A percentile compares a stretch with the other conserved stretches of the same genome.
These are phyloP conservation scores for Cucurbita moschata DNA, from an alignment of 306 rosid genomes.

Conservation along the genomic window DNA sequence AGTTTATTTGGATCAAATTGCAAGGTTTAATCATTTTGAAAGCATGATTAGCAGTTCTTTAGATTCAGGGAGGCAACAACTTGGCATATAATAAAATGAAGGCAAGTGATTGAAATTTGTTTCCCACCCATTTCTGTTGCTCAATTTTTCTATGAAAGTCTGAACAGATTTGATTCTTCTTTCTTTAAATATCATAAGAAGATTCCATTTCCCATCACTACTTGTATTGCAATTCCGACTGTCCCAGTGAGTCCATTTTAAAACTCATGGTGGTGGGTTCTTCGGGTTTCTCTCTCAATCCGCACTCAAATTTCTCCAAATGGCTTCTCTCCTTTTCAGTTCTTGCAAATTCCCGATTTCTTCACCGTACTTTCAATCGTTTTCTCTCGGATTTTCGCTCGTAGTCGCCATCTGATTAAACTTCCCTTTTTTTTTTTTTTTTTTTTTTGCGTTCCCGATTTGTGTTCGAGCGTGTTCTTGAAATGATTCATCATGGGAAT, in stretches of 20 bases:
- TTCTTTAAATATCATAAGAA: background rate
- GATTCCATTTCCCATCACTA: background rate
- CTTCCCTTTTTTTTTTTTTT: background rate
- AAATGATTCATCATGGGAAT: background rate
- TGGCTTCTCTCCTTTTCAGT: constrained; percentile 7
- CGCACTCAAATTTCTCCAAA: background rate
- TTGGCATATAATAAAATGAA: background rate
- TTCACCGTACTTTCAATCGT: background rate
- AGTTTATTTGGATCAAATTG: background rate
- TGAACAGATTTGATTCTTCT: background rate
- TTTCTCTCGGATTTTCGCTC: background rate
- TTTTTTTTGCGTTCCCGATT: background rate
- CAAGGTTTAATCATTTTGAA: background rate
- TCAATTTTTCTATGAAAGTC: background rate
- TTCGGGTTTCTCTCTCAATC: background rate
- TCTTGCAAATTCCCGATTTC: background rate
- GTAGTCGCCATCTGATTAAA: constrained; percentile 1
- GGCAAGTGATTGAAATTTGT: background rate
- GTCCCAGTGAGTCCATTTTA: background rate
- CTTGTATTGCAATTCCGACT: background rate
- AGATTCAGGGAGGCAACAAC: background rate
- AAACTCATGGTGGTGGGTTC: background rate
- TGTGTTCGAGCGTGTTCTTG: background rate
- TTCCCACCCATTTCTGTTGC: background rate
- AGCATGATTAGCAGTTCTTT: background rate